These are phyloP conservation scores for Plasmodium malariae DNA, from an alignment of 169 alveolate genomes.

Conservation along the genomic window DNA sequence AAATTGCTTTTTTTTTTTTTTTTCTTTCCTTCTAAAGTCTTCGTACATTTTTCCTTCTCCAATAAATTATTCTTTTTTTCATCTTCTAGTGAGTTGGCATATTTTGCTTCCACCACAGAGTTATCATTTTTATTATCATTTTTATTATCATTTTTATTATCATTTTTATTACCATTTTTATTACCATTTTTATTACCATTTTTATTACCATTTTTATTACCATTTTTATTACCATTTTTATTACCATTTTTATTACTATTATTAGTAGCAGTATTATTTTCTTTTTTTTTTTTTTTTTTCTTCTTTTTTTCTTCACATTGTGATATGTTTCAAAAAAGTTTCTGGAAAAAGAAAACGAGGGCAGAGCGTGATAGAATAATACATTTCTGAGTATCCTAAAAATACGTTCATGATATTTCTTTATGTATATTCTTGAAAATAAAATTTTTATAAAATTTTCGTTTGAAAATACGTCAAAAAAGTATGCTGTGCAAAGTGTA, in stretches of 20 bases:
- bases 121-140: no score
- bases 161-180: no score
- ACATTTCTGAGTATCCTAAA: constrained; percentile 28
- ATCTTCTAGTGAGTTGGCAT: no score
- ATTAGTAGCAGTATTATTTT: no score
- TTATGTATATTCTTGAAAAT: constrained; percentile 70
- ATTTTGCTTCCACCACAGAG: no score
- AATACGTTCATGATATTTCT: constrained; percentile 53
- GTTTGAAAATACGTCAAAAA: constrained; percentile 32
- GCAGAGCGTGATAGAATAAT: constrained; percentile 30
- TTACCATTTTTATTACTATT: no score
- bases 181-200: no score
- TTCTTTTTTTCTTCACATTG: neutral
- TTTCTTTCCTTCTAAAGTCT: neutral
- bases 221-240: no score
- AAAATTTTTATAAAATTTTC: constrained; percentile 47
- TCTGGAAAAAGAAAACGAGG: constrained; percentile 26
- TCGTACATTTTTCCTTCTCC: no score
- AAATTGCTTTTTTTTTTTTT: neutral
- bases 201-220: no score
- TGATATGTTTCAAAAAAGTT: constrained; percentile 44
- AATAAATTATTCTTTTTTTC: no score
- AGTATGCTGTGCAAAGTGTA: constrained; percentile 1
- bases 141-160: no score
- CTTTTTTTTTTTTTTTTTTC: neutral